phyloP scores from a whole-genome alignment of 768 basidiomycete genomes.

The Leccinum aurantiacum region DNA sequence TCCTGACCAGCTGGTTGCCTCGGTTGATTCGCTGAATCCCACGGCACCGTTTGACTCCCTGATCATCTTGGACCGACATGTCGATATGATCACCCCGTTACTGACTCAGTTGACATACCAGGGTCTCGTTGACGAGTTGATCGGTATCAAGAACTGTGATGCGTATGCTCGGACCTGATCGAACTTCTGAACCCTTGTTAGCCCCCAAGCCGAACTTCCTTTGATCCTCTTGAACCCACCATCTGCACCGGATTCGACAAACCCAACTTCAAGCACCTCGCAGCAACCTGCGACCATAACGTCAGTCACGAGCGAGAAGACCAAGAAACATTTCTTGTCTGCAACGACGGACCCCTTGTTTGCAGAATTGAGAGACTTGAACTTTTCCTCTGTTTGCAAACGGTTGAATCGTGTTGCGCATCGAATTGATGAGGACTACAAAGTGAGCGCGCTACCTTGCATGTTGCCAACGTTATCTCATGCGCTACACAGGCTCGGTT shows the following conservation, averaged over 20 bases:
- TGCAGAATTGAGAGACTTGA: conserved; percentile 81
- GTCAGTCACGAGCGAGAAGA: conserved; percentile 70
- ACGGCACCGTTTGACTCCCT: conserved; percentile 78
- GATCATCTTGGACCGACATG: conserved; percentile 84
- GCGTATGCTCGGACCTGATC: neutral
- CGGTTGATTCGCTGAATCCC: conserved; percentile 43
- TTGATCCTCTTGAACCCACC: conserved; percentile 65
- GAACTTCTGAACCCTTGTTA: conserved; percentile 28
- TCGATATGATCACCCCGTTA: conserved; percentile 94
- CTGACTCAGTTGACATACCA: conserved; percentile 96
- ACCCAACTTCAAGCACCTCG: conserved; percentile 37
- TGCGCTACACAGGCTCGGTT: conserved; percentile 59
- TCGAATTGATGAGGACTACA: conserved; percentile 89
- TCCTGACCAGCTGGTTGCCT: conserved; percentile 40
- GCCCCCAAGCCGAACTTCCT: conserved; percentile 75
- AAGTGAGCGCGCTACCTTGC: conserved; percentile 44
- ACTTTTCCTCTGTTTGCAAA: conserved; percentile 87
- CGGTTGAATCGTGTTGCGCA: conserved; percentile 79
- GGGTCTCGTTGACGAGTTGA: conserved; percentile 89
- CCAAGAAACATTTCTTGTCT: conserved; percentile 88
- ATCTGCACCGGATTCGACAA: conserved; percentile 39
- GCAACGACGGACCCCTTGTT: conserved; percentile 77
- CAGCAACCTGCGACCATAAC: conserved; percentile 45
- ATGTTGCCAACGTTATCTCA: conserved; percentile 5
- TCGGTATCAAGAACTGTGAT: conserved; percentile 86